Evolutionary conservation across 73 alveolate genomes (phyloP).

Genomic region (Diophrys appendiculata): DNA sequence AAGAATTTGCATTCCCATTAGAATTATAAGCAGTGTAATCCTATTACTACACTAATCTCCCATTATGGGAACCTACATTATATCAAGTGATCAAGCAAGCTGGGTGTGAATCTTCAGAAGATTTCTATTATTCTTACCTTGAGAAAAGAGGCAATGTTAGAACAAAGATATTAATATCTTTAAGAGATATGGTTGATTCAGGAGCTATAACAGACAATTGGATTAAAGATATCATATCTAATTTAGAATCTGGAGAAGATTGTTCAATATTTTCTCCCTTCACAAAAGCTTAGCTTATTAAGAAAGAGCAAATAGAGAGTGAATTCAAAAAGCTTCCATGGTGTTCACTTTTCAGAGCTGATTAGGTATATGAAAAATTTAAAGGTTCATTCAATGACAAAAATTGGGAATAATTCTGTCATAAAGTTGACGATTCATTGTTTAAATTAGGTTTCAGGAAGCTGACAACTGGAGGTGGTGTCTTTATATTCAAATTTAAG

Average conservation of each 20-base stretch:
- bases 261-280: slow-evolving; percentile 28
- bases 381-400: background rate
- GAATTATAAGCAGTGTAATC: slow-evolving; percentile 11
- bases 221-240: too few species aligned
- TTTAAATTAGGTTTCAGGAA: slow-evolving; percentile 15
- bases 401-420: slow-evolving; percentile 15
- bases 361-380: background rate
- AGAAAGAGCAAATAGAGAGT: slow-evolving; percentile 12
- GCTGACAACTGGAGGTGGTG: slow-evolving; percentile 36
- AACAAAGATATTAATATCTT: background rate
- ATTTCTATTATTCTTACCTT: slow-evolving; percentile 24
- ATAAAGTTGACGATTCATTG: slow-evolving; percentile 18
- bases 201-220: too few species aligned
- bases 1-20: slow-evolving; percentile 27
- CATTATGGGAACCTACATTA: slow-evolving; percentile 32
- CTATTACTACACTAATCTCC: background rate
- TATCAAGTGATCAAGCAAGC: slow-evolving; percentile 25
- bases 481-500: slow-evolving; percentile 4
- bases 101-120: slow-evolving; percentile 7
- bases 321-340: background rate
- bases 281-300: slow-evolving; percentile 12
- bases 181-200: too few species aligned
- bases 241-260: too few species aligned
- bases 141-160: slow-evolving; percentile 30
- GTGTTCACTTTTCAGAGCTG: background rate